Evolutionary conservation across 1,139 yeast species (phyloP).

Genomic region (Hansenula lynferdii): DNA sequence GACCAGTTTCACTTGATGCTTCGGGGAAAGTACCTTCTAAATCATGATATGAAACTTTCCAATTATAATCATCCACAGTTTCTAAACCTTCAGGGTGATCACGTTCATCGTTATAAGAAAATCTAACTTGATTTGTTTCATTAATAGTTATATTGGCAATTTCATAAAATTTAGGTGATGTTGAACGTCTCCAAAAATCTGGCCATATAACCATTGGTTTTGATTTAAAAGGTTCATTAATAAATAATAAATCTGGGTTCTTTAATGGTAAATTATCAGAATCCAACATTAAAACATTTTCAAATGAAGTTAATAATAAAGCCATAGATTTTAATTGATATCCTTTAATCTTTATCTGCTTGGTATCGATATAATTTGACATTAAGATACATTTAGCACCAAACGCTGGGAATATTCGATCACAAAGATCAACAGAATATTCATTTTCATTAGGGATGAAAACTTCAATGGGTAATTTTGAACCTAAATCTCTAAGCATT

Average conservation of each 20-base stretch:
- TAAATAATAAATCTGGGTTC: conserved; percentile 50
- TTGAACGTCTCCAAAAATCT: conserved; percentile 72
- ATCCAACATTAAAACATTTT: conserved; percentile 63
- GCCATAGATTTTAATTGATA: conserved; percentile 59
- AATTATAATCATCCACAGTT: conserved; percentile 20
- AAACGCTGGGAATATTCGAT: conserved; percentile 40
- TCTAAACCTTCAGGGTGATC: conserved; percentile 19
- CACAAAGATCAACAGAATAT: conserved; percentile 49
- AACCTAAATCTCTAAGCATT: conserved; percentile 59
- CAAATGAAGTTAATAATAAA: conserved; percentile 63
- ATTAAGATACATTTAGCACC: conserved; percentile 53
- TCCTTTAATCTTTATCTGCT: conserved; percentile 38
- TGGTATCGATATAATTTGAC: conserved; percentile 31
- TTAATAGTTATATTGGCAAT: conserved; percentile 48
- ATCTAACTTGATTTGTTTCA: conserved; percentile 28
- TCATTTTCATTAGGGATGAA: conserved; percentile 49
- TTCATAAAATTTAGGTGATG: conserved; percentile 60
- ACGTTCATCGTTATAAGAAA: conserved; percentile 3
- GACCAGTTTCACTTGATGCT: conserved; percentile 81
- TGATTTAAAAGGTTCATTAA: conserved; percentile 44
- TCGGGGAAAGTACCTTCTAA: conserved; percentile 72
- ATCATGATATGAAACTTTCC: conserved; percentile 56
- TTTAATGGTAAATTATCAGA: conserved; percentile 67
- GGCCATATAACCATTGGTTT: conserved; percentile 73
- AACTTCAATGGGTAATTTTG: conserved; percentile 57